Evolutionary conservation across 2,329 filamentous ascomycete genomes (phyloP).

Genomic region (Neophaeococcomyces aloes): DNA sequence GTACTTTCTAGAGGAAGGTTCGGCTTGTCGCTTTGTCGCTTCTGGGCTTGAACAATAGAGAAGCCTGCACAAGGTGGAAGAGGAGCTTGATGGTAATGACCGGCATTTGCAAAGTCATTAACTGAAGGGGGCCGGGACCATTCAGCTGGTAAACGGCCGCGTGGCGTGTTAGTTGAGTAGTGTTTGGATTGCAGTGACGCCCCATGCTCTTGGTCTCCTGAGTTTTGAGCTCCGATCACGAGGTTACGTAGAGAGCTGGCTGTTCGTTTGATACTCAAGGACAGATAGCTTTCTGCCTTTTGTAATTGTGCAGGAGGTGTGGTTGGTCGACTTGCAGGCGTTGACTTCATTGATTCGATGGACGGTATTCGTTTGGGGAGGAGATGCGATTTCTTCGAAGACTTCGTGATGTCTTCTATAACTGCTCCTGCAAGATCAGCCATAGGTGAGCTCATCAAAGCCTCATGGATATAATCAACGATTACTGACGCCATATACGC

Average conservation of each 20-base stretch:
- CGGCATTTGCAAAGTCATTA: conserved; percentile 55
- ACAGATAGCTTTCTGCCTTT: conserved; percentile 52
- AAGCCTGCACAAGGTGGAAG: conserved; percentile 73
- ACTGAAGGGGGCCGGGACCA: conserved; percentile 62
- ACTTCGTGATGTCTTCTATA: conserved; percentile 57
- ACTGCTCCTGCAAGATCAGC: conserved; percentile 58
- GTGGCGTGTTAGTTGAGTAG: conserved; percentile 29
- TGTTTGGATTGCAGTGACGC: conserved; percentile 25
- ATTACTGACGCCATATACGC: conserved; percentile 75
- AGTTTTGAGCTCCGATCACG: conserved; percentile 37
- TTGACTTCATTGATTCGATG: conserved; percentile 16
- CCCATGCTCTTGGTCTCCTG: conserved; percentile 22
- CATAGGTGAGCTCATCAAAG: conserved; percentile 66
- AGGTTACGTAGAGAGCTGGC: conserved; percentile 56
- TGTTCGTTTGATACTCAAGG: conserved; percentile 49
- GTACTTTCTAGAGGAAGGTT: conserved; percentile 66
- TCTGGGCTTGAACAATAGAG: conserved; percentile 48
- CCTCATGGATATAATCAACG: conserved; percentile 72
- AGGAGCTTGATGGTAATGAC: conserved; percentile 64
- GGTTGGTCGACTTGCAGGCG: conserved; percentile 28
- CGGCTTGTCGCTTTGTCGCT: conserved; percentile 35
- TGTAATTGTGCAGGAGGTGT: conserved; percentile 40
- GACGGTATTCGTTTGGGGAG: conserved; percentile 18
- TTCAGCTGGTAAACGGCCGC: conserved; percentile 45
- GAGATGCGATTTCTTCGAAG: conserved; percentile 16